Percentiles rank a stretch among this genome's conserved stretches.
Evolutionary conservation across 1,284 basidiomycete genomes (phyloP).

Genomic region (Vanrija sp.): DNA sequence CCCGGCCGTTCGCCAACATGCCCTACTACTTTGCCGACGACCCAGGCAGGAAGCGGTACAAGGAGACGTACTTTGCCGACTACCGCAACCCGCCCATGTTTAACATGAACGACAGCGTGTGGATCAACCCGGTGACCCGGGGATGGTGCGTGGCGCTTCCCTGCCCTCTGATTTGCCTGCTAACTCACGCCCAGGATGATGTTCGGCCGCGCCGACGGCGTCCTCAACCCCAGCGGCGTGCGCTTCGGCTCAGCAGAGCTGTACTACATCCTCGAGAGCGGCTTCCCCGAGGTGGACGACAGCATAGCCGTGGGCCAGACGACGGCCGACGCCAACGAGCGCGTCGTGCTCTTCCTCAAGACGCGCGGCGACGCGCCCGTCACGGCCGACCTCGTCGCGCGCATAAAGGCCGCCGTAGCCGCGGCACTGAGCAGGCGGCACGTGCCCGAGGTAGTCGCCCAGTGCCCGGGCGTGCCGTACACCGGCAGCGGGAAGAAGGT

Average conservation of each 20-base stretch:
- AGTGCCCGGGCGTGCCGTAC: slow-evolving; percentile 22
- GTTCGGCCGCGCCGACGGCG: slow-evolving; percentile 25
- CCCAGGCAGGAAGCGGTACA: slow-evolving; percentile 33
- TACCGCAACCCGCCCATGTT: slow-evolving; percentile 23
- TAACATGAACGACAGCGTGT: slow-evolving; percentile 22
- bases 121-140: slow-evolving; percentile 15
- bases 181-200: slow-evolving; percentile 2
- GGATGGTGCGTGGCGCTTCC: slow-evolving; percentile 5
- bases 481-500: slow-evolving; percentile 19
- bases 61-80: slow-evolving; percentile 41
- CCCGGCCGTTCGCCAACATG: slow-evolving; percentile 41
- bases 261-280: slow-evolving; percentile 26
- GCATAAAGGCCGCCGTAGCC: slow-evolving; percentile 30
- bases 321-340: slow-evolving; percentile 31
- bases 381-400: slow-evolving; percentile 9
- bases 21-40: slow-evolving; percentile 30
- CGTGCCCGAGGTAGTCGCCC: slow-evolving; percentile 33
- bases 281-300: slow-evolving; percentile 33
- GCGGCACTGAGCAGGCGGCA: slow-evolving; percentile 29
- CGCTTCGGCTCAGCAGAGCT: slow-evolving; percentile 27
- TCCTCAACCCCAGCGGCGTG: slow-evolving; percentile 28
- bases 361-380: slow-evolving; percentile 22
- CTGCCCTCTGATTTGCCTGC: no score
- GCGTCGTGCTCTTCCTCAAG: slow-evolving; percentile 40
- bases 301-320: slow-evolving; percentile 37